Evolutionary conservation across 129 eudicot genomes (phyloP).

Genomic region (Chrysanthemum makinoi): DNA sequence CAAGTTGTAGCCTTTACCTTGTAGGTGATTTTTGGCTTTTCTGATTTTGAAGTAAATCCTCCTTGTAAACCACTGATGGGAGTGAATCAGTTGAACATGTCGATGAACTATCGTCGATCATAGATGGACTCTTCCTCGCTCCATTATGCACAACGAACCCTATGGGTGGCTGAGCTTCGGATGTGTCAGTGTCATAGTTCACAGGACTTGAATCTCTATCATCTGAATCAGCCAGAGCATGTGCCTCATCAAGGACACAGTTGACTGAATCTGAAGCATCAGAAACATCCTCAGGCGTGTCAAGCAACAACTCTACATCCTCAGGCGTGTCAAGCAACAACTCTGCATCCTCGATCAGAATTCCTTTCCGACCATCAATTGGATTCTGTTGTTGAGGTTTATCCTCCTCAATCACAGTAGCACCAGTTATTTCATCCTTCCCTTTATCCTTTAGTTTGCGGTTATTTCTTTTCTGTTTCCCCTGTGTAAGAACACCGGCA

Average conservation of each 20-base stretch:
- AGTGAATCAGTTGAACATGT: slow-evolving; percentile 91
- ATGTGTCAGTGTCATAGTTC: slow-evolving; percentile 79
- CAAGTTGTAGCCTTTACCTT: slow-evolving; percentile 40
- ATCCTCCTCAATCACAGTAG: slow-evolving; percentile 19
- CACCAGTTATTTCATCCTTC: slow-evolving; percentile 53
- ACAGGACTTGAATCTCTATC: slow-evolving; percentile 72
- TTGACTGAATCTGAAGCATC: slow-evolving; percentile 76
- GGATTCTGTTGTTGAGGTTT: slow-evolving; percentile 41
- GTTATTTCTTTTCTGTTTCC: slow-evolving; percentile 77
- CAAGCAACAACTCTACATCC: slow-evolving; percentile 43
- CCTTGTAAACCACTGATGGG: slow-evolving; percentile 51
- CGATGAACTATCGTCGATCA: slow-evolving; percentile 85
- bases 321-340: slow-evolving; percentile 37
- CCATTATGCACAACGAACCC: slow-evolving; percentile 53
- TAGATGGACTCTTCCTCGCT: slow-evolving; percentile 49
- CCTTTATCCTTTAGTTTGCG: slow-evolving; percentile 77
- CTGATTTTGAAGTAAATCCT: slow-evolving; percentile 34
- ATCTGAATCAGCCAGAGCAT: slow-evolving; percentile 65
- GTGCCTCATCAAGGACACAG: slow-evolving; percentile 42
- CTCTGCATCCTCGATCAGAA: slow-evolving; percentile 38
- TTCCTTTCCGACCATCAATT: no score
- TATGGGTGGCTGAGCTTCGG: slow-evolving; percentile 66
- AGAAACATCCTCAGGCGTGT: slow-evolving; percentile 60
- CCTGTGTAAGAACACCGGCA: slow-evolving; percentile 33
- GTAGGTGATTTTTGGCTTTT: slow-evolving; percentile 61